phyloP scores from a whole-genome alignment of 2,329 filamentous ascomycete species.

The Colletotrichum costaricense region DNA sequence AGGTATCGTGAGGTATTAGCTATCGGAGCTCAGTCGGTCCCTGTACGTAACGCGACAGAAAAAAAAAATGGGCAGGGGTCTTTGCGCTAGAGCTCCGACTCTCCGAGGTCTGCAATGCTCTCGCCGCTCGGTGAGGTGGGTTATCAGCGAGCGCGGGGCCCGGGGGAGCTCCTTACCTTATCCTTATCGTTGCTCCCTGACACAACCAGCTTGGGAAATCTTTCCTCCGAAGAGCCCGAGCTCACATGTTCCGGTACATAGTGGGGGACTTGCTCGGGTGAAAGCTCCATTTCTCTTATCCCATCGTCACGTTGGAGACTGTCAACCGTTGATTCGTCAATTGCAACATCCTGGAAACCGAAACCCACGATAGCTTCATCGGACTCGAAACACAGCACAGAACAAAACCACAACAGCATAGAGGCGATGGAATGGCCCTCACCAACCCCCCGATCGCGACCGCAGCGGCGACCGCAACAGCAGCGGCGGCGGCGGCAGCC shows the following conservation, averaged over 20 bases:
- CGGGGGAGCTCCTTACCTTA: not conserved
- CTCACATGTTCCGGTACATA: not conserved
- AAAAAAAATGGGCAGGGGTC: constrained; percentile 10
- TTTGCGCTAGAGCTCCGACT: not conserved
- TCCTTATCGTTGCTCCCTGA: no score
- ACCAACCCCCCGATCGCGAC: constrained; percentile 15
- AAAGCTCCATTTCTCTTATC: not conserved
- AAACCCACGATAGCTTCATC: not conserved
- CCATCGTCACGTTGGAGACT: not conserved
- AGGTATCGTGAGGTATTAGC: constrained; percentile 6
- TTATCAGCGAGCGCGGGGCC: not conserved
- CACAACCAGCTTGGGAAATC: constrained; percentile 14
- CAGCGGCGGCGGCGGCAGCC: constrained; percentile 36
- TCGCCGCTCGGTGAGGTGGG: not conserved
- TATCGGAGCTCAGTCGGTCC: constrained; percentile 32
- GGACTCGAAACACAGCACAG: not conserved
- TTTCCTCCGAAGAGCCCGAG: constrained; percentile 20
- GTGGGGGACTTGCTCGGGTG: not conserved
- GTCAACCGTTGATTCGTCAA: constrained; percentile 15
- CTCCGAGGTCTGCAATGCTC: not conserved
- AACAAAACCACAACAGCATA: not conserved
- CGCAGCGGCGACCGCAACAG: not conserved
- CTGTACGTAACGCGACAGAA: not conserved
- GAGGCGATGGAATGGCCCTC: constrained; percentile 29
- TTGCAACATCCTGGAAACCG: not conserved